Evolutionary conservation across 2,329 filamentous ascomycete genomes (phyloP).

Genomic region (Ascochyta fabae): DNA sequence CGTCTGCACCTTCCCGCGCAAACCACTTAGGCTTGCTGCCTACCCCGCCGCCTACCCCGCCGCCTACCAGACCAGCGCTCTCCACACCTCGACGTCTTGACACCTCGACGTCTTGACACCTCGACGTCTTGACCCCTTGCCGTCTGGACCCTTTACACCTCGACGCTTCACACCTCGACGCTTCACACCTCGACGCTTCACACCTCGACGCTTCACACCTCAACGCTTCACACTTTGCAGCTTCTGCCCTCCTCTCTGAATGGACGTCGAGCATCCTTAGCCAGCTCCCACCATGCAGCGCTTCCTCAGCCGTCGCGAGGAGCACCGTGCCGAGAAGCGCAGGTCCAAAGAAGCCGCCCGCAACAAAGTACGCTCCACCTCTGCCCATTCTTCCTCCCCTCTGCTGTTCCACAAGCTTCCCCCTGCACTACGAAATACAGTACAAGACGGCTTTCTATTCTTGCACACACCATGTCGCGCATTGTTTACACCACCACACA

Average conservation of each 20-base stretch:
- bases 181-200: too few relatives aligned
- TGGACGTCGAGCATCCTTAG: slow-evolving; percentile 19
- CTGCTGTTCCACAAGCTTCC: slow-evolving; percentile 33
- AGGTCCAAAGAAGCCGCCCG: slow-evolving; percentile 36
- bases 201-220: too few relatives aligned
- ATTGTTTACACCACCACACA: slow-evolving; percentile 15
- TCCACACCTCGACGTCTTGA: too few relatives aligned
- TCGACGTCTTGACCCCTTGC: too few relatives aligned
- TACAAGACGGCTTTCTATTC: slow-evolving; percentile 27
- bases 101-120: too few relatives aligned
- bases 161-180: too few relatives aligned
- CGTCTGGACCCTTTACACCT: too few relatives aligned
- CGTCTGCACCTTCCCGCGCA: slow-evolving; percentile 20
- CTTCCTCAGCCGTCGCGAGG: slow-evolving; percentile 75
- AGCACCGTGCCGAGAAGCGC: slow-evolving; percentile 49
- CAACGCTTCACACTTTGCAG: too few relatives aligned
- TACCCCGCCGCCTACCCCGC: slow-evolving; percentile 24
- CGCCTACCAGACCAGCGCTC: too few relatives aligned
- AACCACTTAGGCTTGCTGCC: slow-evolving; percentile 17
- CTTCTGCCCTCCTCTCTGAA: slow-evolving; percentile 12
- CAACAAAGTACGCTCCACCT: slow-evolving; percentile 42
- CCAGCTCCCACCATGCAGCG: slow-evolving; percentile 57
- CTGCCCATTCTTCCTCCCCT: slow-evolving; percentile 23
- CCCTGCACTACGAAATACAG: slow-evolving; percentile 22
- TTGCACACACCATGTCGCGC: slow-evolving; percentile 26